Conservation (phyloP, 257 asterid genomes). For the Pogostemon cablin region DNA sequence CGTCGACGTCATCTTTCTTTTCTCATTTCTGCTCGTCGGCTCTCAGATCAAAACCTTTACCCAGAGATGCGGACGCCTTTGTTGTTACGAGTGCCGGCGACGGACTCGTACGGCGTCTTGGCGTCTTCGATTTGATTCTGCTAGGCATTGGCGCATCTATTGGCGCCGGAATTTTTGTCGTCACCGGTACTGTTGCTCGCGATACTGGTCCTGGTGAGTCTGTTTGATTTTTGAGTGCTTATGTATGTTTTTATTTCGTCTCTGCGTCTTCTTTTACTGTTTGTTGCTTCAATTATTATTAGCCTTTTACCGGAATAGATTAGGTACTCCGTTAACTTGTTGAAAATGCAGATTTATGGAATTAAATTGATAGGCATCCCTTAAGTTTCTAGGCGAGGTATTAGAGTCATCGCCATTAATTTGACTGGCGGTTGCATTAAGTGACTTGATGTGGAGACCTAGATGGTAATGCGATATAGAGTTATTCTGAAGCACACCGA, state of each 20-base stretch:
- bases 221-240: too few relatives aligned
- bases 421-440: too few relatives aligned
- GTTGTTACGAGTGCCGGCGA: slow-evolving; percentile 51
- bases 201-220: slow-evolving; percentile 87
- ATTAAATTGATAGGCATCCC: background rate
- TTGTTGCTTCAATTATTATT: background rate
- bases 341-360: background rate
- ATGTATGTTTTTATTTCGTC: background rate
- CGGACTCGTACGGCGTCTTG: slow-evolving; percentile 76
- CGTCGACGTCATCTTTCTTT: slow-evolving; percentile 45
- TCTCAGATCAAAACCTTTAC: slow-evolving; percentile 58
- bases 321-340: background rate
- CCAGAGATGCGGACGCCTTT: slow-evolving; percentile 47
- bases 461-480: too few relatives aligned
- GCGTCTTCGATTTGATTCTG: slow-evolving; percentile 76
- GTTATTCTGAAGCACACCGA: too few relatives aligned
- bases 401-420: too few relatives aligned
- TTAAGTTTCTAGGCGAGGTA: too few relatives aligned
- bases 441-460: too few relatives aligned
- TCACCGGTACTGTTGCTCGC: slow-evolving; percentile 90
- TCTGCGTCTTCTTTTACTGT: background rate
- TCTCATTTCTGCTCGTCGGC: slow-evolving; percentile 79
- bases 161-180: slow-evolving; percentile 89
- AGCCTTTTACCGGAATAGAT: background rate
- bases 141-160: slow-evolving; percentile 91